phyloP scores from a whole-genome alignment of 225 moss, liverwort and hornwort species.

The Sphagnum tenellum region DNA sequence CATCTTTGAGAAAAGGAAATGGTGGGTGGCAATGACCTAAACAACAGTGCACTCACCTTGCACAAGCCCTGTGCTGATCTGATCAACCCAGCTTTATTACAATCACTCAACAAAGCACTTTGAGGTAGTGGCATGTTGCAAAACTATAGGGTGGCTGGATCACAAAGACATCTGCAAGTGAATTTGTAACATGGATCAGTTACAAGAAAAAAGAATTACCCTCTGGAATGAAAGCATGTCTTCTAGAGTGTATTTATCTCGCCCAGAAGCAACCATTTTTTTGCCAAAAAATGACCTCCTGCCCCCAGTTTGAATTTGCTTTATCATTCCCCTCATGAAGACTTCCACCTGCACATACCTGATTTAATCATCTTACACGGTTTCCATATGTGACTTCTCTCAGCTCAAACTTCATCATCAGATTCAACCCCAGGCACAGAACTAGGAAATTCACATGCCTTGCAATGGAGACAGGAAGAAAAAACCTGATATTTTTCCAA shows the following conservation, averaged over 20 bases:
- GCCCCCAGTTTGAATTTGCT: conserved; percentile 49
- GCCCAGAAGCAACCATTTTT: conserved; percentile 40
- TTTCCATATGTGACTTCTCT: background rate
- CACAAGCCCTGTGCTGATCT: background rate
- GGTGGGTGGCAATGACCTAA: too few relatives aligned
- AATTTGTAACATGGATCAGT: background rate
- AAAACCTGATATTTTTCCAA: conserved; percentile 93
- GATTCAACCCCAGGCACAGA: background rate
- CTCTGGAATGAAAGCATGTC: conserved; percentile 63
- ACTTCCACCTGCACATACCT: conserved; percentile 34
- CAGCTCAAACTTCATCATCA: background rate
- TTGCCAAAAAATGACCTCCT: conserved; percentile 54
- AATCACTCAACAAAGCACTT: background rate
- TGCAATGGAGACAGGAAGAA: background rate
- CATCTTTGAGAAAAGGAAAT: background rate
- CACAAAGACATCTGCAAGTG: background rate
- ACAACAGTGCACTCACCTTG: background rate
- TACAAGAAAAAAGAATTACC: conserved; percentile 12
- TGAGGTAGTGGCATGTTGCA: background rate
- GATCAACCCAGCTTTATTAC: background rate
- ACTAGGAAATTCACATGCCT: conserved; percentile 7
- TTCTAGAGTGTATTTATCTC: conserved; percentile 52
- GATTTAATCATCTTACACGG: background rate
- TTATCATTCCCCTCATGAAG: conserved; percentile 53
- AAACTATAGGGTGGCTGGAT: background rate